These are phyloP conservation scores for Cladosporium phlei DNA, from an alignment of 2,329 filamentous ascomycete genomes.

Conservation along the genomic window DNA sequence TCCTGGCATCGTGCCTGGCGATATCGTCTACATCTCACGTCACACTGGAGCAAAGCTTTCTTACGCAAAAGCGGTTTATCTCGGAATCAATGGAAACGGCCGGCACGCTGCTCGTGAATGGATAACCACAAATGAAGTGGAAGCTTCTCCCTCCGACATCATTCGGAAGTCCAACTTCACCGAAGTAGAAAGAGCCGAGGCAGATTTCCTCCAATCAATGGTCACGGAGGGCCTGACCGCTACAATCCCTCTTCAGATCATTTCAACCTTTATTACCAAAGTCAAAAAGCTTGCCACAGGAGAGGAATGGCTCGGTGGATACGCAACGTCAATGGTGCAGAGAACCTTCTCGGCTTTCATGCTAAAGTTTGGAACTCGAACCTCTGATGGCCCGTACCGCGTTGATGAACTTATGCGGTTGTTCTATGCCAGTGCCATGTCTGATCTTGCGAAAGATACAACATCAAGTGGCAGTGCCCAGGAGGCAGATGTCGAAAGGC, in stretches of 20 bases:
- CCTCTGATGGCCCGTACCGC: no score
- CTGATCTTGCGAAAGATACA: background rate
- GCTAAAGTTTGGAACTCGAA: background rate
- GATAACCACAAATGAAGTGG: background rate
- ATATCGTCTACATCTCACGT: slow-evolving; percentile 5
- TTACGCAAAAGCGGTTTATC: background rate
- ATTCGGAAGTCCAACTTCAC: background rate
- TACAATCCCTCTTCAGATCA: no score
- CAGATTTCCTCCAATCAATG: no score
- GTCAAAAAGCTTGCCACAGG: background rate
- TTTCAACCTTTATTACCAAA: no score
- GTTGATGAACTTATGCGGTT: background rate
- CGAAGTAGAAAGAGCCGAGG: background rate
- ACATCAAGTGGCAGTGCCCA: background rate
- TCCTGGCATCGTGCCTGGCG: background rate
- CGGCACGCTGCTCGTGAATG: background rate
- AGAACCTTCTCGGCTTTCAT: background rate
- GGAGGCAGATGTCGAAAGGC: background rate
- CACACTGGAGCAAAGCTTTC: background rate
- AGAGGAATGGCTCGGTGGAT: background rate
- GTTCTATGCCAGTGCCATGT: background rate
- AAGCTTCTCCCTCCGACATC: background rate
- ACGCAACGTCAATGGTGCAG: background rate
- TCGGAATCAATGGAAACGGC: background rate
- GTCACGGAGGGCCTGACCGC: no score